Base-by-base conservation (phyloP, 257 asterid species). In the Nicotiana knightiana region DNA sequence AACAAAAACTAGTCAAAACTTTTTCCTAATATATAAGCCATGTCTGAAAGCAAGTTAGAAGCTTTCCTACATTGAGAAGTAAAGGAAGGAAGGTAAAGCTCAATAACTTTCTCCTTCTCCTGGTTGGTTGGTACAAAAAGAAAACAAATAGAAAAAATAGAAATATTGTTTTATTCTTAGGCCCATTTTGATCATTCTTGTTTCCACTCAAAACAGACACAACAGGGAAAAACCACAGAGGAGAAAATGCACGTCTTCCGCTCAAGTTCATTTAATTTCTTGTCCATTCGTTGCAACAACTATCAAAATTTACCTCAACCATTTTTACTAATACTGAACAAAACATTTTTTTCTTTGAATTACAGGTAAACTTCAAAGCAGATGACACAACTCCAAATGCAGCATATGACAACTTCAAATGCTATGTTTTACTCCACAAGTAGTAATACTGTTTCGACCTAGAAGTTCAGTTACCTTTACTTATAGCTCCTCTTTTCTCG, bases 401-500 rank as follows among this genome's bases (percentile, higher is more conserved):
- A 43, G 51, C 51, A 43, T 8, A 43, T 43, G 51, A 11, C 9
- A 28, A 28, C 70, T 64, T 43, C 73, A 66, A 15, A 15, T 32
- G 73, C 26, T 15, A 67, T 18, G 51, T 33, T 33, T 30, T 65
- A 32, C 71, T 15, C 8, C 7, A 21, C 58, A 39, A 39, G 61
- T 71, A 37, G 26, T 48, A 51, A 15, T 24, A 73, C 48, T 51
- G 26, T 48, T 73, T 61, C 24, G 26, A 46, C 15, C 39, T 24
- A 24, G 26, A 73, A 15, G 16, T 48, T 24, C 24, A 15, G 15
- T 73, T 73, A 73, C 79, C 88, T 91, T 84, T 63, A 76, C 65
- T 85, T 85, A 95, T 63, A 95, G 93, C 89, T 93, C 98, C 6
- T 95, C 99, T 55, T 92, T 92, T 51, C 75, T 76, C 4, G 92